Evolutionary conservation across 179 eudicot species (phyloP), one percentile per base, ranked within the genome.

Genomic region (Beta corolliflora): DNA sequence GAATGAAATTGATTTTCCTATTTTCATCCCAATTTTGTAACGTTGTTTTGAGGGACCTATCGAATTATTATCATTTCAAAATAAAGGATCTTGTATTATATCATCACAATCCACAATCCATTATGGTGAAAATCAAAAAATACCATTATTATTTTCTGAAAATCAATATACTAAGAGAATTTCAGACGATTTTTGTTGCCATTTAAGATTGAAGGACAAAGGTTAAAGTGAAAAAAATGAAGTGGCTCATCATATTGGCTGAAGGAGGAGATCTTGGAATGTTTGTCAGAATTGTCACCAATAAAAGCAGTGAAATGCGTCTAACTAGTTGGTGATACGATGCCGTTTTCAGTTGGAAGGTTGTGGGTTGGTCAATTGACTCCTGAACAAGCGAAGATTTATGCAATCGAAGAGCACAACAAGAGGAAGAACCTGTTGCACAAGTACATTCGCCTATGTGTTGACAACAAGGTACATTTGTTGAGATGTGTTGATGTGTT

Each of bases 321-420:
- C 15, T 55, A 58, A 55, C 5, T 56, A 69, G 19, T 36, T 45
- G 10, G 10, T 67, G 50, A 54, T 25, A 60, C 56, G 46, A 63
- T 70, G 63, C 16, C 75, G 59, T 77, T 71, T 71, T 82, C 82
- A 92, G 95, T 90, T 81, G 95, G 93, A 78, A 90, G 82, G 81
- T 87, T 92, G 64, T 84, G 91, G 67, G 87, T 84, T 69, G 89
- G 90, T 82, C 95, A 90, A 29, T 78, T 92, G 79, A 87, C 87
- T 78, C 81, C 86, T 71, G 95, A 89, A n/a, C 91, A 88, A 67
- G 81, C 83, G 29, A 89, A 71, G 68, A 55, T 83, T 58, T 89
- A 89, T 72, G 76, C 86, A 73, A 89, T 78, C 29, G 90, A 89
- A 77, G 95, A 92, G 78, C 83, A 84, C 53, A 89, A 84, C 66